Evolutionary conservation across 2,329 filamentous ascomycete species (phyloP).

Genomic region (Aspergillus melleus): DNA sequence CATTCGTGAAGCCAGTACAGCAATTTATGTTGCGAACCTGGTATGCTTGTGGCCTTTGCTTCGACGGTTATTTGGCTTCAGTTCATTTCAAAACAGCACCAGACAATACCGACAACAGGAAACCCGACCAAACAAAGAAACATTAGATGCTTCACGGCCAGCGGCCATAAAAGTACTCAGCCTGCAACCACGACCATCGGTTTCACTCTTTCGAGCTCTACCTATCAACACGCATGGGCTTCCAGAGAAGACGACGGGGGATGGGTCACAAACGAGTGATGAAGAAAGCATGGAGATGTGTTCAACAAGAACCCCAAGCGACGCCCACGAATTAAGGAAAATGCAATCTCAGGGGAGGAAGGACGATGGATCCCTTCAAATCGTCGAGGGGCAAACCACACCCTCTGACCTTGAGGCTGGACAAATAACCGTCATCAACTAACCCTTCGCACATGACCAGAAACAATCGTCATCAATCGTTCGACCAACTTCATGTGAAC

Average conservation of each 20-base stretch:
- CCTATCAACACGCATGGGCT: slow-evolving; percentile 10
- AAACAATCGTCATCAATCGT: not conserved
- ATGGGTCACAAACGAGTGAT: not conserved
- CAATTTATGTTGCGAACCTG: slow-evolving; percentile 50
- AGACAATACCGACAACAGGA: slow-evolving; percentile 21
- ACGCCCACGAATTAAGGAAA: not conserved
- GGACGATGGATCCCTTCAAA: not conserved
- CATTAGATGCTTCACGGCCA: slow-evolving; percentile 14
- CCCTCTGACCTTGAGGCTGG: slow-evolving; percentile 3
- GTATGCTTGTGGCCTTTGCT: slow-evolving; percentile 33
- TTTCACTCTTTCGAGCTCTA: slow-evolving; percentile 15
- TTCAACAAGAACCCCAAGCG: not conserved
- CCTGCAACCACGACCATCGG: slow-evolving; percentile 23
- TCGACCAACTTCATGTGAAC: not conserved
- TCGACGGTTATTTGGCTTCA: slow-evolving; percentile 30
- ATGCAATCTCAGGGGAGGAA: not conserved
- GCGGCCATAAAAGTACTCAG: not conserved
- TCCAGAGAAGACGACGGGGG: slow-evolving; percentile 5
- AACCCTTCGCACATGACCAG: not conserved
- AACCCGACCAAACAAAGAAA: slow-evolving; percentile 18
- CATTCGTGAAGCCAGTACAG: slow-evolving; percentile 41
- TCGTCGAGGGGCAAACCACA: not conserved
- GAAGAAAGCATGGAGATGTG: not conserved
- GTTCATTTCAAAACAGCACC: slow-evolving; percentile 29
- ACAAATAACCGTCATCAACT: not conserved